A percentile compares a stretch with the other conserved stretches of the same genome.
Conservation (phyloP, 83 land plant species). For the Thuja plicata region DNA sequence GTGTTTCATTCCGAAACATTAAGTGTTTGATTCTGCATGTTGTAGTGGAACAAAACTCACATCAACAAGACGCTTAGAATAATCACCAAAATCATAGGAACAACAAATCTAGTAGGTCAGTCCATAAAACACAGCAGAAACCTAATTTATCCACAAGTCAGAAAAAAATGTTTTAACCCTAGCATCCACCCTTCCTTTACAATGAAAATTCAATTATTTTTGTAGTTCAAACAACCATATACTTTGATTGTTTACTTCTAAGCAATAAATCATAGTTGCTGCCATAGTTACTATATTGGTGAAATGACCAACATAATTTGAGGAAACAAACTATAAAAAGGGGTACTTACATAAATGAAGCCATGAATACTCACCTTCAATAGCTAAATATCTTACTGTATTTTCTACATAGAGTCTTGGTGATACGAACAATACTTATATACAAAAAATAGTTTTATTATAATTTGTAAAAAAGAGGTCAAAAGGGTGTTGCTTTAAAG, state of each 20-base stretch:
- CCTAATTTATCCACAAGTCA: not conserved
- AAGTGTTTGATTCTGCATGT: no score
- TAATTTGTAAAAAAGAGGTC: no score
- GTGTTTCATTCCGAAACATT: no score
- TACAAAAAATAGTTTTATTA: not conserved
- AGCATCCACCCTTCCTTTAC: not conserved
- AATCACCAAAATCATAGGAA: not conserved
- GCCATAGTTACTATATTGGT: not conserved
- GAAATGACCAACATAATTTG: not conserved
- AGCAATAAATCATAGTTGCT: no score
- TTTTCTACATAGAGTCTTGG: not conserved
- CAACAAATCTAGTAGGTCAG: no score
- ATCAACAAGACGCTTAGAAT: not conserved
- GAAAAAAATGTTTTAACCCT: not conserved
- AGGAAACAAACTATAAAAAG: not conserved
- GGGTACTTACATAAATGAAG: not conserved
- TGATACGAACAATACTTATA: not conserved
- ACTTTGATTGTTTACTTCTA: not conserved
- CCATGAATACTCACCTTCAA: slow-evolving; percentile 62
- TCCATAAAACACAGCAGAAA: not conserved
- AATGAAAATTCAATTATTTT: not conserved
- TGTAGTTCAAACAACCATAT: not conserved
- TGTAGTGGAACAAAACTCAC: no score
- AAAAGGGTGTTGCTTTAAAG: no score
- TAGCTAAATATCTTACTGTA: slow-evolving; percentile 73